A percentile compares a stretch with the other conserved stretches of the same genome.
phyloP scores from a whole-genome alignment of 1,284 basidiomycete species.

The Microbotryum intermedium region DNA sequence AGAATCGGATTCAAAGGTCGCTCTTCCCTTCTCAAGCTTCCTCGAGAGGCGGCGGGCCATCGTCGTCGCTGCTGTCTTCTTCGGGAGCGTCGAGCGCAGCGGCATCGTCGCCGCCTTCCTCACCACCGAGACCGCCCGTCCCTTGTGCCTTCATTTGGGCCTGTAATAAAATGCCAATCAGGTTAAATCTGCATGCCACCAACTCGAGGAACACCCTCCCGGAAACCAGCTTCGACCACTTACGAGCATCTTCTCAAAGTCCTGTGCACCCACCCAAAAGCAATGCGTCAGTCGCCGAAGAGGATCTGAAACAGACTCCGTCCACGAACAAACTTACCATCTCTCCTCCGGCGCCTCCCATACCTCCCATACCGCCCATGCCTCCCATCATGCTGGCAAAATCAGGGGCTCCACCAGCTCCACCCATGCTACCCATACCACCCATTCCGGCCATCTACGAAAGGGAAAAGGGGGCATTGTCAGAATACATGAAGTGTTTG shows the following conservation, averaged over 20 bases:
- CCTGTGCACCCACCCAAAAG: neutral
- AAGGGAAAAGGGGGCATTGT: constrained; percentile 21
- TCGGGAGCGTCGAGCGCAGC: constrained; percentile 6
- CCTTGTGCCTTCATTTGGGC: constrained; percentile 16
- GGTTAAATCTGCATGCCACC: constrained; percentile 1
- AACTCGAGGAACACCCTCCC: neutral
- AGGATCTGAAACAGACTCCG: neutral
- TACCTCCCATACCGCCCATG: constrained; percentile 46
- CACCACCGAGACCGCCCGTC: constrained; percentile 10
- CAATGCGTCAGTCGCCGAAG: neutral
- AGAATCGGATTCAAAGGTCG: too few species aligned
- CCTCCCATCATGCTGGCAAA: constrained; percentile 31
- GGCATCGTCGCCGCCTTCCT: constrained; percentile 10
- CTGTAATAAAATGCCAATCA: neutral
- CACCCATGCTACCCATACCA: constrained; percentile 42
- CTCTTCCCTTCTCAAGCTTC: constrained; percentile 11
- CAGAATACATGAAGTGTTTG: neutral
- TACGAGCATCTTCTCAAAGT: constrained; percentile 9
- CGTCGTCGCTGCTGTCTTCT: constrained; percentile 23
- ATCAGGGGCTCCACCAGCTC: constrained; percentile 34
- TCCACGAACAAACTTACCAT: constrained; percentile 39
- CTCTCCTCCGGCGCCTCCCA: constrained; percentile 41
- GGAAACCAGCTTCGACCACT: neutral
- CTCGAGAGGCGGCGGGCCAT: constrained; percentile 30
- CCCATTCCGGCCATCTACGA: constrained; percentile 43